Base-by-base conservation (phyloP, 768 basidiomycete genomes). In the Scleroderma bovista region DNA sequence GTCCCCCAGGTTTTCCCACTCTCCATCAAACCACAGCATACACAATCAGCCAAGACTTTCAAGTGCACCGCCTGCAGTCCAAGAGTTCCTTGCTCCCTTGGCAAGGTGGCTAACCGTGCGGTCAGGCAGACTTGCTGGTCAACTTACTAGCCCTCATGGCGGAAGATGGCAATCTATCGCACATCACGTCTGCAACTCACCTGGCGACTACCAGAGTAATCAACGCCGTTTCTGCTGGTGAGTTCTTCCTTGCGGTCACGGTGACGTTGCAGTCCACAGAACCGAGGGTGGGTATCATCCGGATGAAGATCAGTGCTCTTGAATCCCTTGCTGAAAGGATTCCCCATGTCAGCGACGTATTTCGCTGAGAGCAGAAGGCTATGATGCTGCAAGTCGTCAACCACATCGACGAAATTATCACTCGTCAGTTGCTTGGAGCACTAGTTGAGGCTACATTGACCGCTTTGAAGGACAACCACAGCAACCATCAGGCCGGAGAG, bases 81-180 rank as follows among this genome's bases (percentile, higher is more conserved):
- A 75, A 7, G 83, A 91, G 26, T 99, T 93, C 73, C 69, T 95
- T 39, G 75, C 88, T 0, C 86, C 93, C 0, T 93, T 1, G 90
- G 94, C 58, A 90, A 86, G 57, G 72, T 77, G 3, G 77, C 83
- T 9, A 88, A 81, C 55, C 80, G 84, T 16, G 75, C 86, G 33
- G 76, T 81, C 11, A 80, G 84, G 40, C 85, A 84, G 61, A 73
- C 69, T 32, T 72, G 40, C 61, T 86, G 26, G 72, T 86, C 50
- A 62, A 70, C 33, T 64, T 84, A 45, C 68, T 75, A 43, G 70
- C 71, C 7, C 51, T 70, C 13, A 54, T 57, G 1, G 55, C 55
- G 12, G 37, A 63, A 9, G 74, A 73, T 46, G 53, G 59, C 4
- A 75, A 72, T 40, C 44, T 72, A n/a, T 71, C 69, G 6, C 71